Base-by-base conservation (phyloP, 2,329 filamentous ascomycete species). In the Fusarium camptoceras region DNA sequence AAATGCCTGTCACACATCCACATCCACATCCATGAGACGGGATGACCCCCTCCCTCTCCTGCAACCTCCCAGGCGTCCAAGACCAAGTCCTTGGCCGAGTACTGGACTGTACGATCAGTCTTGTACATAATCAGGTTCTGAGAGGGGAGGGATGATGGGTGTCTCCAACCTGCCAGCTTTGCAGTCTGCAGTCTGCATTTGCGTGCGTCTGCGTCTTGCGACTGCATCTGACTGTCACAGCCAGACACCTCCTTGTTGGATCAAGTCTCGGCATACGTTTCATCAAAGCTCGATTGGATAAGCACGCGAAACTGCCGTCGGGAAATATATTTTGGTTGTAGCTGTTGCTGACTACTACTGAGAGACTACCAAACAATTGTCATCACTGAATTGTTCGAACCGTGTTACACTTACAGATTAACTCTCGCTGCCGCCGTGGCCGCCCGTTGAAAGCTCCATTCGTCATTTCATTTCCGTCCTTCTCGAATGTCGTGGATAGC, bases 1-100 rank as follows among this genome's bases (percentile, higher is more conserved):
- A 49, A 62, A 69, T 69, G 66, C 66, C 50, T 70, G 66, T 58
- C 66, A 70, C 66, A 66, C 67, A 64, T 64, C 61, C 60, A 46
- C 59, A 59, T 54, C 55, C 51, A 55, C 51, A 56, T 54, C 61
- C 64, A 64, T 55, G 59, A 68, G 68, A 71, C 64, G 68, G 68
- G 68, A 71, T 65, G 64, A 68, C 62, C 68, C 68, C 58, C 47
- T 25, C 42, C 57, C 27, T 64, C 55, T 71, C 64, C 67, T 71
- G 68, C 59, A 68, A 70, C 67, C 67, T 70, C 66, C 62, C 62
- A 70, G 58, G 37, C 50, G 50, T 65, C 28, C 51, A 56, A 65
- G 51, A 41, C 55, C 37, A 54, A 58, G 51, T 31, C 55, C 42
- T 55, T 69, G 59, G 43, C 63, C 48, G 50, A 64, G 64, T 48